phyloP scores from a whole-genome alignment of 768 basidiomycete species.

The Podaxis sp. region DNA sequence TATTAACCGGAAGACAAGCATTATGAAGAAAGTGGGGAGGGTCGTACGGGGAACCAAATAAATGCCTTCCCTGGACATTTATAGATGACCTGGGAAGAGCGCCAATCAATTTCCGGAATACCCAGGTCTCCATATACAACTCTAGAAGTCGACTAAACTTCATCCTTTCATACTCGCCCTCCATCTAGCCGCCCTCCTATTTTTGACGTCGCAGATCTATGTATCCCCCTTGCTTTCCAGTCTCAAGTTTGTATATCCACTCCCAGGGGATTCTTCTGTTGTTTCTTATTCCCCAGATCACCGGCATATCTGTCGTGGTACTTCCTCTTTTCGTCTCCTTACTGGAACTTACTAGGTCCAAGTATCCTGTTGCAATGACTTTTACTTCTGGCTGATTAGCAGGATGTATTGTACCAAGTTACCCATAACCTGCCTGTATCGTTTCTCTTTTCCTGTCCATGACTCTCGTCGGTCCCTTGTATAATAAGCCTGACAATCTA shows the following conservation, averaged over 20 bases:
- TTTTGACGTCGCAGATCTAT: constrained; percentile 12
- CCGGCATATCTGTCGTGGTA: constrained; percentile 4
- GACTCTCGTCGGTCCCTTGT: constrained; percentile 5
- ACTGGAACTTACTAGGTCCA: constrained; percentile 1
- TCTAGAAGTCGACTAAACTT: background rate
- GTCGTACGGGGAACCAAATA: constrained; percentile 61
- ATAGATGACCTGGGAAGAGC: background rate
- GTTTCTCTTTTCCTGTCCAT: constrained; percentile 1
- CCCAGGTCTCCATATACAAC: background rate
- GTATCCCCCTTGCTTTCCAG: constrained; percentile 3
- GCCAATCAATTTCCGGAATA: constrained; percentile 4
- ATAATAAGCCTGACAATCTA: constrained; percentile 11
- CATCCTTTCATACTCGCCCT: background rate
- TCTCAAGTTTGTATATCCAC: constrained; percentile 1
- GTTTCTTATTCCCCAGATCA: constrained; percentile 6
- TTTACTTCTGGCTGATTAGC: background rate
- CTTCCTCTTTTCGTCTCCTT: constrained; percentile 19
- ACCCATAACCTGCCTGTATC: constrained; percentile 13
- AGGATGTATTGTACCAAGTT: constrained; percentile 18
- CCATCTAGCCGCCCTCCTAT: background rate
- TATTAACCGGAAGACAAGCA: constrained; percentile 72
- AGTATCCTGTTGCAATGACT: constrained; percentile 3
- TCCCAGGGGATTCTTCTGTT: constrained; percentile 1
- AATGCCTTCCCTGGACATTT: constrained; percentile 9
- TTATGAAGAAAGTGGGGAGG: constrained; percentile 78